Percentiles rank a stretch among this genome's conserved stretches.
Conservation (phyloP, 331 rosid genomes). For the Telfairia occidentalis region DNA sequence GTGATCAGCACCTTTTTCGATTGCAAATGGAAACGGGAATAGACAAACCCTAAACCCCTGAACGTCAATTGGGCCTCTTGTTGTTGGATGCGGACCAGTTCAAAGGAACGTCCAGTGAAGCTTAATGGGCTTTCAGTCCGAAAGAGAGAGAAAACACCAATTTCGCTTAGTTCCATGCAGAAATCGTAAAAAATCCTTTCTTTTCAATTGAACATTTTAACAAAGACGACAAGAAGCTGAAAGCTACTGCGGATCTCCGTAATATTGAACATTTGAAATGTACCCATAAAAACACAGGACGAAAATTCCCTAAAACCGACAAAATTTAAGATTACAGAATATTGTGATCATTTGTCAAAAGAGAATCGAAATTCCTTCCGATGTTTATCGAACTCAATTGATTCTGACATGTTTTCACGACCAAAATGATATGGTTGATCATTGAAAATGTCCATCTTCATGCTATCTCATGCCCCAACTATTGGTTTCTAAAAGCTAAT, state of each 20-base stretch:
- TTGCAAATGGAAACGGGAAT: not conserved
- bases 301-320: not conserved
- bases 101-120: not conserved
- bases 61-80: constrained; percentile 1
- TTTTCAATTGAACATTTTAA: not conserved
- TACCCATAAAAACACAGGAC: not conserved
- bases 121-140: not conserved
- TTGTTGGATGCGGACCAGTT: not conserved
- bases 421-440: not conserved
- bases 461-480: not conserved
- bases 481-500: not conserved
- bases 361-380: not conserved
- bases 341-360: not conserved
- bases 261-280: not conserved
- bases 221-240: not conserved
- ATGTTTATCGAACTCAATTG: not conserved
- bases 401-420: not conserved
- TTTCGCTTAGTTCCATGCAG: not conserved
- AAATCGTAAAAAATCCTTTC: not conserved
- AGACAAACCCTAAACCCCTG: constrained; percentile 2
- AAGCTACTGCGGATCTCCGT: not conserved
- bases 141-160: not conserved
- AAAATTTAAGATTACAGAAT: not conserved
- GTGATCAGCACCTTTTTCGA: not conserved
- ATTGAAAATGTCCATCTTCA: too few relatives aligned